Evolutionary conservation across 495 filamentous ascomycete genomes (phyloP).

Genomic region (Trichocladium antarcticum): DNA sequence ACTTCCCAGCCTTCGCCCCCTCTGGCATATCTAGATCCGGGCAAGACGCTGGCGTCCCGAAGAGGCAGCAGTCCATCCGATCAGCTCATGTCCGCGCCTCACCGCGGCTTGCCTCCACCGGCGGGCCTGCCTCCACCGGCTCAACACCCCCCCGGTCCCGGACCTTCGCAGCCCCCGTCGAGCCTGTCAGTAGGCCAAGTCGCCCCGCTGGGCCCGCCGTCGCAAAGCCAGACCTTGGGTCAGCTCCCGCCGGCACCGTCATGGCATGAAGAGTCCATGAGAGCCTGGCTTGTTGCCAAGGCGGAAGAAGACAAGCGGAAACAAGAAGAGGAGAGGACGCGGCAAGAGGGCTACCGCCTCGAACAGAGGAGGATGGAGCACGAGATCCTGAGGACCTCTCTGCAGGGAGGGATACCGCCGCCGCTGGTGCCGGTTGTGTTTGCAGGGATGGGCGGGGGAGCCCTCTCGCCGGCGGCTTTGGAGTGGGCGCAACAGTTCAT

Average conservation of each 20-base stretch:
- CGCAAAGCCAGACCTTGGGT: slow-evolving; percentile 35
- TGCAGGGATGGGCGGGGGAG: slow-evolving; percentile 62
- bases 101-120: slow-evolving; percentile 65
- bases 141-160: slow-evolving; percentile 32
- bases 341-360: slow-evolving; percentile 62
- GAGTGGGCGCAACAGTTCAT: slow-evolving; percentile 70
- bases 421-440: slow-evolving; percentile 84
- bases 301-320: slow-evolving; percentile 77
- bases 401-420: slow-evolving; percentile 72
- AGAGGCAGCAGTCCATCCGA: slow-evolving; percentile 33
- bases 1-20: slow-evolving; percentile 50
- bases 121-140: slow-evolving; percentile 58
- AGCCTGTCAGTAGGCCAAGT: slow-evolving; percentile 22
- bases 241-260: slow-evolving; percentile 58
- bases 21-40: slow-evolving; percentile 40
- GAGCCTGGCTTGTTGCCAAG: slow-evolving; percentile 70
- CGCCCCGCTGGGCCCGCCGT: slow-evolving; percentile 27
- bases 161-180: slow-evolving; percentile 19
- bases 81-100: slow-evolving; percentile 57
- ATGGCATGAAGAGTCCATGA: slow-evolving; percentile 71
- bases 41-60: slow-evolving; percentile 33
- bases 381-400: slow-evolving; percentile 70
- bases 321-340: slow-evolving; percentile 81
- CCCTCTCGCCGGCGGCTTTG: slow-evolving; percentile 43
- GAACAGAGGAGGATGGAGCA: slow-evolving; percentile 74